phyloP scores from a whole-genome alignment of 257 asterid species.

The Perilla frutescens region DNA sequence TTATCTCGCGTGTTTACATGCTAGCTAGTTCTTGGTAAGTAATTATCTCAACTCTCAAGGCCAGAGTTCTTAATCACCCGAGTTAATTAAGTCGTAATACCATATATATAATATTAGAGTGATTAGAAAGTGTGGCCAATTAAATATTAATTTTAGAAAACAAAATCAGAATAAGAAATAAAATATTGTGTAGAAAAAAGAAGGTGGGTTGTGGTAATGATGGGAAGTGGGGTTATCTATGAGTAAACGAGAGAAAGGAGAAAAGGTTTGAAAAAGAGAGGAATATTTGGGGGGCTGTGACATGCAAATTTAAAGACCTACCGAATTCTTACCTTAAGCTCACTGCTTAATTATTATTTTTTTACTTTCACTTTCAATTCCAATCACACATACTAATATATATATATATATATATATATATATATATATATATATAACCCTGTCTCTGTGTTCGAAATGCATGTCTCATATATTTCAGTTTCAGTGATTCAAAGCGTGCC shows the following conservation, averaged over 20 bases:
- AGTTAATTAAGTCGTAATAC: too few species aligned
- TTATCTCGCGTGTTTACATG: background rate
- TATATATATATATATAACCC: background rate
- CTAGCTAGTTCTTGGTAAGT: background rate
- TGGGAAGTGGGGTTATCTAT: constrained; percentile 47
- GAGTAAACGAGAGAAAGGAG: constrained; percentile 29
- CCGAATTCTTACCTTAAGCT: background rate
- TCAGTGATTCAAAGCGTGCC: constrained; percentile 56
- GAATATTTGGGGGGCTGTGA: constrained; percentile 62
- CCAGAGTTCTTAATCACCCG: too few species aligned
- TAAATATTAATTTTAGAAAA: too few species aligned
- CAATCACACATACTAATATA: background rate
- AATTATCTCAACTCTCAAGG: background rate
- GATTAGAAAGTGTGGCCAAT: too few species aligned
- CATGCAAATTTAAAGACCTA: constrained; percentile 45
- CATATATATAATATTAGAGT: too few species aligned
- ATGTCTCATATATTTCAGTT: constrained; percentile 41
- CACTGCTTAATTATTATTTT: background rate
- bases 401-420: background rate
- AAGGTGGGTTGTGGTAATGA: constrained; percentile 48
- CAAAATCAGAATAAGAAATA: too few species aligned
- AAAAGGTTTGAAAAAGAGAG: constrained; percentile 34
- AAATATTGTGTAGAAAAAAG: background rate
- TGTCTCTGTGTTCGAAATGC: constrained; percentile 42
- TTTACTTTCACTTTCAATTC: background rate